A percentile compares a stretch with the other conserved stretches of the same genome.
phyloP scores from a whole-genome alignment of 2,329 filamentous ascomycete species.

The Epichloe sylvatica region DNA sequence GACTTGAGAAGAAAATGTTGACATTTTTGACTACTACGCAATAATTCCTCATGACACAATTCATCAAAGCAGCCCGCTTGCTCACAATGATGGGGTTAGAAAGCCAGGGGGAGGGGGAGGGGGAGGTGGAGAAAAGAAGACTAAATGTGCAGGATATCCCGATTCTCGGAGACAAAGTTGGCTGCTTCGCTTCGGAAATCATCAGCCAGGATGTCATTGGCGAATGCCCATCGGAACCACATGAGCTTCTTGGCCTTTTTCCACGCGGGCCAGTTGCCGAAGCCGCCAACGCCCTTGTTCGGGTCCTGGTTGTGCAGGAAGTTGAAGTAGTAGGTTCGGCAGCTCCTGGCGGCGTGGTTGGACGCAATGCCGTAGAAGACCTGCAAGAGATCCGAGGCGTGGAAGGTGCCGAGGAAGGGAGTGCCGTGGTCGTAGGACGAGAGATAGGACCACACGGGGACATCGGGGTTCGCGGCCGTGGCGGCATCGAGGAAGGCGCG shows the following conservation, averaged over 20 bases:
- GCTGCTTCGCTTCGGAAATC: slow-evolving; percentile 23
- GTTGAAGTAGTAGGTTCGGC: slow-evolving; percentile 56
- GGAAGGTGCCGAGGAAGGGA: slow-evolving; percentile 62
- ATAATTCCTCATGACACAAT: background rate
- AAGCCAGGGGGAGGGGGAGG: too few relatives aligned
- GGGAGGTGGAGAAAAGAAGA: too few relatives aligned
- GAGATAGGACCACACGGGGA: slow-evolving; percentile 63
- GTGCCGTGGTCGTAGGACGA: slow-evolving; percentile 57
- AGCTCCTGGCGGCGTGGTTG: slow-evolving; percentile 45
- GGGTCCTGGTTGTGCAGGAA: slow-evolving; percentile 61
- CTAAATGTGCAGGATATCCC: slow-evolving; percentile 13
- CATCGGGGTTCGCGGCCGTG: slow-evolving; percentile 33
- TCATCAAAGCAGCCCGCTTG: background rate
- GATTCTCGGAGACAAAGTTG: slow-evolving; percentile 15
- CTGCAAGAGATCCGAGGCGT: slow-evolving; percentile 54
- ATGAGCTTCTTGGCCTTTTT: slow-evolving; percentile 32
- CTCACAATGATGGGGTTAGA: too few relatives aligned
- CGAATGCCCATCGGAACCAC: slow-evolving; percentile 25
- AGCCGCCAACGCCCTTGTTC: slow-evolving; percentile 37
- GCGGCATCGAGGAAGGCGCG: slow-evolving; percentile 45
- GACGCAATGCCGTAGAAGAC: slow-evolving; percentile 52
- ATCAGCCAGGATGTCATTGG: slow-evolving; percentile 21
- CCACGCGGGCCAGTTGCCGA: slow-evolving; percentile 30
- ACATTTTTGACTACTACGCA: background rate
- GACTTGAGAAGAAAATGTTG: background rate